Base-by-base conservation (phyloP, 768 basidiomycete species). In the Lentinula edodes region DNA sequence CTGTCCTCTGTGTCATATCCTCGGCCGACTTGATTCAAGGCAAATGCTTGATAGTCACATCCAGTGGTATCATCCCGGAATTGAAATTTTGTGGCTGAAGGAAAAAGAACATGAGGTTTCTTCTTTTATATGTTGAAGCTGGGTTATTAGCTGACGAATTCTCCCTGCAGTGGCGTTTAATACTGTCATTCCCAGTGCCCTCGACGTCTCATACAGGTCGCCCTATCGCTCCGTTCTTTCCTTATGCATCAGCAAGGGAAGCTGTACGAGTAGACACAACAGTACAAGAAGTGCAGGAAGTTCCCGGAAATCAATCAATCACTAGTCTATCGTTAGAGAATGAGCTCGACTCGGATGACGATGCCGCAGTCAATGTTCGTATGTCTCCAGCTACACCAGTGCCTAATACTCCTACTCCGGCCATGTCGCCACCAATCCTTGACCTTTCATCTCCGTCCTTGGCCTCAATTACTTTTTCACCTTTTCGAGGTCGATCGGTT, bases 1-100 rank as follows among this genome's bases (percentile, higher is more conserved):
- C 18, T 63, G 62, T 50, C 62, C 62, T 13, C 12, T 63, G 34
- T 63, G 62, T 50, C n/a, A 39, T 34, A 34, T 63, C 23, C 52
- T 58, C 8, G 62, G 62, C 5, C 20, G 41, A 43, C 43, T 63
- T 45, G 35, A 60, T 28, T 48, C 55, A n/a, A 59, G 56, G 50
- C 46, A 54, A 23, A 60, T 63, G 58, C 41, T 63, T 10, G 41
- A 63, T 9, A 42, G 13, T 20, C 62, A 63, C 23, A 36, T 63
- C 6, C 46, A 60, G 12, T 60, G 58, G 58, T 38, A 63, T 41
- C 62, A 63, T 53, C 18, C 42, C 3, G 58, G 34, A 34, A 20
- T 63, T 15, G 15, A 51, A 23, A 43, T 63, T 10, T 42, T 36
- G 6, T 63, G 62, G 62, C 36, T 52, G 16, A 51, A 42, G 48